Evolutionary conservation across 2,329 filamentous ascomycete genomes (phyloP).

Genomic region (Calonectria pauciramosa): DNA sequence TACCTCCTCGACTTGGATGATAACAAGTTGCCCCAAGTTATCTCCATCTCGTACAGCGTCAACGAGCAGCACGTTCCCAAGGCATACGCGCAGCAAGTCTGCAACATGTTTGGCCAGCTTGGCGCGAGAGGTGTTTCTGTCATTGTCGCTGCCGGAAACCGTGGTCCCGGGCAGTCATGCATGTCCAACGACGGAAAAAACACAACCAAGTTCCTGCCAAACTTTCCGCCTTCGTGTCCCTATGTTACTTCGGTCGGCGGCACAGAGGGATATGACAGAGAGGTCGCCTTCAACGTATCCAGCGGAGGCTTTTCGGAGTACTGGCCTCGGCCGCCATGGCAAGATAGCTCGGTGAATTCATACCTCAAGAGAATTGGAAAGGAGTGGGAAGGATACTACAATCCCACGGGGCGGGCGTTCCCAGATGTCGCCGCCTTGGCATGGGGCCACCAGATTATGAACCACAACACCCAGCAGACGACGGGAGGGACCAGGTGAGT

Average conservation of each 20-base stretch:
- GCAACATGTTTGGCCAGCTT: slow-evolving; percentile 73
- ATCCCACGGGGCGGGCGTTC: slow-evolving; percentile 66
- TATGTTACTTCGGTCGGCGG: slow-evolving; percentile 75
- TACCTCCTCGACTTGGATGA: slow-evolving; percentile 70
- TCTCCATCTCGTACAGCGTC: slow-evolving; percentile 80
- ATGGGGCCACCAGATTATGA: slow-evolving; percentile 50
- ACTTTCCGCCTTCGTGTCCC: slow-evolving; percentile 62
- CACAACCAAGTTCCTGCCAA: slow-evolving; percentile 50
- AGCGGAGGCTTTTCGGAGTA: slow-evolving; percentile 65
- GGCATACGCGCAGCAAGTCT: slow-evolving; percentile 65
- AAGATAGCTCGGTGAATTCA: slow-evolving; percentile 59
- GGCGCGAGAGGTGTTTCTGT: slow-evolving; percentile 76
- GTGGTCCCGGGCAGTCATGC: slow-evolving; percentile 53
- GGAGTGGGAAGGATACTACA: slow-evolving; percentile 63
- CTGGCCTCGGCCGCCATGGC: slow-evolving; percentile 59
- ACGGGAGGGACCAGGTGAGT: slow-evolving; percentile 52
- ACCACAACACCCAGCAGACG: slow-evolving; percentile 41
- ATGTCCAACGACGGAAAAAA: slow-evolving; percentile 54
- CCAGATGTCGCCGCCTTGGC: slow-evolving; percentile 73
- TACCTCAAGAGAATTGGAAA: slow-evolving; percentile 60
- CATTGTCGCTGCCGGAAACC: slow-evolving; percentile 75
- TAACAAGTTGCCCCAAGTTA: slow-evolving; percentile 70
- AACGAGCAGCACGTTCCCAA: slow-evolving; percentile 74
- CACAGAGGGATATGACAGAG: slow-evolving; percentile 65
- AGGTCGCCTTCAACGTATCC: slow-evolving; percentile 66